Percentiles rank a stretch among this genome's conserved stretches.
phyloP scores from a whole-genome alignment of 1,139 yeast genomes.

The Saccharomyces hybrid region DNA sequence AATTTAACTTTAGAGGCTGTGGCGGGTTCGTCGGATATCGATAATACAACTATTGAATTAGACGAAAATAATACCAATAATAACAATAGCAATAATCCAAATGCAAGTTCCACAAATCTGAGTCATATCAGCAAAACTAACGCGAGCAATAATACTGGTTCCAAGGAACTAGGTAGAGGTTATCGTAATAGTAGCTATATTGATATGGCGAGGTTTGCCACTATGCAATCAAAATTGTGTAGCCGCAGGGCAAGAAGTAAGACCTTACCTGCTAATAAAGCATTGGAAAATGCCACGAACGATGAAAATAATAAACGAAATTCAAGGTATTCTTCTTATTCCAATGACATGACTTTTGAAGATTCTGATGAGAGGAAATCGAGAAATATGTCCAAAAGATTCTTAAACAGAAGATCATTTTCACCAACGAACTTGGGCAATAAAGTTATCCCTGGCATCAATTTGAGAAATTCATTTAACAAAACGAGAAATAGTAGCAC shows the following conservation, averaged over 20 bases:
- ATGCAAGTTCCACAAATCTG: neutral
- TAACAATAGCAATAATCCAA: neutral
- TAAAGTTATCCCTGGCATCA: constrained; percentile 22
- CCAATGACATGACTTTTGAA: constrained; percentile 11
- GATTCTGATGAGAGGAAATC: constrained; percentile 7
- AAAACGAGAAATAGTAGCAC: constrained; percentile 14
- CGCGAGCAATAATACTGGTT: neutral
- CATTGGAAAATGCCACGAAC: constrained; percentile 1
- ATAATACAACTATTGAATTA: constrained; percentile 3
- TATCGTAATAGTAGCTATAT: constrained; percentile 15
- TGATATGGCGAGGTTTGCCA: constrained; percentile 8
- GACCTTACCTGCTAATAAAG: constrained; percentile 19
- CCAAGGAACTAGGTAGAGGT: neutral
- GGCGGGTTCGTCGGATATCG: constrained; percentile 19
- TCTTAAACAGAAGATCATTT: too few species aligned
- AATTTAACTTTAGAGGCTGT: constrained; percentile 54
- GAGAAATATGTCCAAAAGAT: too few species aligned
- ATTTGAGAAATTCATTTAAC: constrained; percentile 19
- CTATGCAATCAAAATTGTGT: constrained; percentile 7
- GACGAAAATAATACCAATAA: constrained; percentile 2
- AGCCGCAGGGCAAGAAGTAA: constrained; percentile 18
- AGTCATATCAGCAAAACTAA: neutral
- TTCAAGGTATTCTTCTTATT: constrained; percentile 15
- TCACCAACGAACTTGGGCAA: constrained; percentile 24
- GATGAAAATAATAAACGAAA: constrained; percentile 11